A percentile compares a stretch with the other conserved stretches of the same genome.
These are phyloP conservation scores for Pelargonium myrrhifolium DNA, from an alignment of 441 rosid genomes.

Conservation along the genomic window DNA sequence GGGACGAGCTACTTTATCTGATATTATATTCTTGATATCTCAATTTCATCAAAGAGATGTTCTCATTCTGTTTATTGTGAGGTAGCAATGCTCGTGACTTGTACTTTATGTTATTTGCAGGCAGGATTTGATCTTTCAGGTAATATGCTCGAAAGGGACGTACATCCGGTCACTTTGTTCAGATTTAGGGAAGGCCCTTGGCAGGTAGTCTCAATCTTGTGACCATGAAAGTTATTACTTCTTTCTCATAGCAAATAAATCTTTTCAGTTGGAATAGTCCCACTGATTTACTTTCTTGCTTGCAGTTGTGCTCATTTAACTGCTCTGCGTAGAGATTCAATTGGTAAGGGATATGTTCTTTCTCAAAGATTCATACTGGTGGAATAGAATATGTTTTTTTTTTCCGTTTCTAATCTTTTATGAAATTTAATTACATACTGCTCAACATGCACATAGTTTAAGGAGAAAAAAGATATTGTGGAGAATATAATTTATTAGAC, in stretches of 20 bases:
- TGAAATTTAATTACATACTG: neutral
- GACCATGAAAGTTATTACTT: neutral
- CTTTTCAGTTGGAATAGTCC: too few relatives aligned
- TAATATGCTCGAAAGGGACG: constrained; percentile 84
- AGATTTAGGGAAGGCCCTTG: constrained; percentile 83
- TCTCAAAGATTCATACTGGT: constrained; percentile 1
- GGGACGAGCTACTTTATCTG: too few relatives aligned
- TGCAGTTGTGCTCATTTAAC: constrained; percentile 92
- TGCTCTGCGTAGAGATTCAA: constrained; percentile 87
- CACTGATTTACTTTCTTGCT: constrained; percentile 5
- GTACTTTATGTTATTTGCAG: constrained; percentile 35
- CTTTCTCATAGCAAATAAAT: neutral
- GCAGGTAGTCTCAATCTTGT: constrained; percentile 42
- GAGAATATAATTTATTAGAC: too few relatives aligned
- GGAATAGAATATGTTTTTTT: neutral
- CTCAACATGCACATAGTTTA: too few relatives aligned
- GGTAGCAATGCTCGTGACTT: constrained; percentile 6
- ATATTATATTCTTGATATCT: too few relatives aligned
- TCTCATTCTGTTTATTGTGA: neutral
- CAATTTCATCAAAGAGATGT: too few relatives aligned
- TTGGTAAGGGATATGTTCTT: constrained; percentile 42
- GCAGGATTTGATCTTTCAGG: constrained; percentile 80
- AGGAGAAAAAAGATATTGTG: too few relatives aligned
- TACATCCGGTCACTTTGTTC: constrained; percentile 91
- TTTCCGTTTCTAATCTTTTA: neutral